Evolutionary conservation across 2,329 filamentous ascomycete species (phyloP).

Genomic region (Exserohilum turcica): DNA sequence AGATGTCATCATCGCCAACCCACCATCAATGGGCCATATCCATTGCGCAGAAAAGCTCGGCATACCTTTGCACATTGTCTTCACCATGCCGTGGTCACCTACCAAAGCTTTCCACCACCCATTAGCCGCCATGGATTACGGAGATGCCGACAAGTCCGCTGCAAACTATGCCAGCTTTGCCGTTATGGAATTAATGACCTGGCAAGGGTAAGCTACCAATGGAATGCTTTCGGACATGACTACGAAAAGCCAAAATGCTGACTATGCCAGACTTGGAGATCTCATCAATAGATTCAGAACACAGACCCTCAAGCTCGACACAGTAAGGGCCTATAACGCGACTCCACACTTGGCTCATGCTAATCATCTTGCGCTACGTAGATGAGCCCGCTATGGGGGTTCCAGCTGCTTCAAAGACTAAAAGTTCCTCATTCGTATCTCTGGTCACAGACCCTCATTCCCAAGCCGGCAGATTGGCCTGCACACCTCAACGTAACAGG

Average conservation of each 20-base stretch:
- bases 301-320: conserved; percentile 49
- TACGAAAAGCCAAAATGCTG: background rate
- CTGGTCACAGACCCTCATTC: conserved; percentile 51
- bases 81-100: conserved; percentile 67
- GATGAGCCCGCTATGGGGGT: conserved; percentile 46
- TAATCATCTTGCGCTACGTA: background rate
- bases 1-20: conserved; percentile 52
- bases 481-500: conserved; percentile 49
- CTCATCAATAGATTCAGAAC: conserved; percentile 54
- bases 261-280: conserved; percentile 44
- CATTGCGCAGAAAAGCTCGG: conserved; percentile 75
- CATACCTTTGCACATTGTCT: conserved; percentile 80
- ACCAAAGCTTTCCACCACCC: conserved; percentile 57
- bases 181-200: conserved; percentile 57
- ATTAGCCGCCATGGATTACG: conserved; percentile 54
- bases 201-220: conserved; percentile 50
- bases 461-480: conserved; percentile 30
- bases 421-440: conserved; percentile 54
- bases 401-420: conserved; percentile 46
- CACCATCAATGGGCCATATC: conserved; percentile 49
- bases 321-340: conserved; percentile 26
- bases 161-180: conserved; percentile 55
- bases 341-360: background rate
- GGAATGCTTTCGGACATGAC: background rate
- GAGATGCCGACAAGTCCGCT: conserved; percentile 39